Conservation (phyloP, 345 rosid genomes). For the Salix koriyanagi region DNA sequence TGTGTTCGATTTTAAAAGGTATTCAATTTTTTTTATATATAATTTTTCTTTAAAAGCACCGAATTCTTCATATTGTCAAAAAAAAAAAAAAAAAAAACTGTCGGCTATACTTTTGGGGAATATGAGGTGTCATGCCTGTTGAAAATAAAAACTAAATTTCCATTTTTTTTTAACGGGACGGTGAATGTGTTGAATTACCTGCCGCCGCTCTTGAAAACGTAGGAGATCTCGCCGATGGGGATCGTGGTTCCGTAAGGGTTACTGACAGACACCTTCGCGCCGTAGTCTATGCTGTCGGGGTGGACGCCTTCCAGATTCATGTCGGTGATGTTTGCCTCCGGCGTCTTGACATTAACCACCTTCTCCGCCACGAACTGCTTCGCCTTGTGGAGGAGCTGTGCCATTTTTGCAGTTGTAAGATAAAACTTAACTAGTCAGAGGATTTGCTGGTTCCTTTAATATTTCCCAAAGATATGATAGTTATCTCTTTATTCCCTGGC, state of each 20-base stretch:
- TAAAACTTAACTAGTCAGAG: not conserved
- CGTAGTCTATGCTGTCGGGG: constrained; percentile 54
- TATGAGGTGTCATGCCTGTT: not conserved
- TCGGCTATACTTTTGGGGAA: no score
- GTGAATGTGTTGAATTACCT: constrained; percentile 23
- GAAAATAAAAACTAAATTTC: not conserved
- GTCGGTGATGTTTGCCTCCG: constrained; percentile 61
- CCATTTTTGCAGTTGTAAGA: not conserved
- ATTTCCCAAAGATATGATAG: not conserved
- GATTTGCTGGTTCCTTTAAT: not conserved
- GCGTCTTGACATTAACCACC: constrained; percentile 56
- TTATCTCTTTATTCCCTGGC: not conserved
- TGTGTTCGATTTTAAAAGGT: no score
- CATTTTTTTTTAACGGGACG: not conserved
- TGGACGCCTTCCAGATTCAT: constrained; percentile 55
- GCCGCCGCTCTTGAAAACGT: constrained; percentile 62
- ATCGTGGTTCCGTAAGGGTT: constrained; percentile 67
- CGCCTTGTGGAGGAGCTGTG: constrained; percentile 39
- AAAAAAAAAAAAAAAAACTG: no score
- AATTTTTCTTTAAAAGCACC: no score
- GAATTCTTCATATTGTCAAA: no score
- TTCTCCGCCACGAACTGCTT: constrained; percentile 70
- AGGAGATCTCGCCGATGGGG: constrained; percentile 84
- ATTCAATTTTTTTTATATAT: no score
- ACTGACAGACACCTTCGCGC: constrained; percentile 59